Evolutionary conservation across 345 rosid species (phyloP).

Genomic region (Sonneratia alba): DNA sequence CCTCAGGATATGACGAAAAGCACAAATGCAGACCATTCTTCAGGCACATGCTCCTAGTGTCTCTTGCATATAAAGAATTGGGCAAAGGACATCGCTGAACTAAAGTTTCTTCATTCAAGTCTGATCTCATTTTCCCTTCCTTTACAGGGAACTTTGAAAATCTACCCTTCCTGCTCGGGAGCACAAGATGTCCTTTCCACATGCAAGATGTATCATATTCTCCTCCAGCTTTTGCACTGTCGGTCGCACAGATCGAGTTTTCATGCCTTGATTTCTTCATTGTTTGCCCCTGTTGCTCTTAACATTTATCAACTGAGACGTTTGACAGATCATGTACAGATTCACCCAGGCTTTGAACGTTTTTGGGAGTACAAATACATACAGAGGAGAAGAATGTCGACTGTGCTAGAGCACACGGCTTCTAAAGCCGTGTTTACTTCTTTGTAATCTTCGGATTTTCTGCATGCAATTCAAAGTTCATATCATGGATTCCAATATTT

Average conservation of each 20-base stretch:
- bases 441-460: too few relatives aligned
- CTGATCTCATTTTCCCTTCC: not conserved
- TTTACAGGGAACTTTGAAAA: not conserved
- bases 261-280: not conserved
- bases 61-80: not conserved
- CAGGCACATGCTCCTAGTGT: not conserved
- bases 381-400: too few relatives aligned
- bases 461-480: too few relatives aligned
- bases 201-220: not conserved
- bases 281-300: not conserved
- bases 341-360: not conserved
- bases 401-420: too few relatives aligned
- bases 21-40: not conserved
- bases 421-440: too few relatives aligned
- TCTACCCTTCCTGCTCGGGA: not conserved
- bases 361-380: too few relatives aligned
- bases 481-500: too few relatives aligned
- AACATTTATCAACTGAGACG: not conserved
- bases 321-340: not conserved
- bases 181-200: not conserved
- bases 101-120: not conserved
- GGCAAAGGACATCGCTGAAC: too few relatives aligned
- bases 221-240: not conserved
- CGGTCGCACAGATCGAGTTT: not conserved
- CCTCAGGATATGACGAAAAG: slow-evolving; percentile 32